Conservation (phyloP, 169 alveolate genomes). For the Theileria equi region DNA sequence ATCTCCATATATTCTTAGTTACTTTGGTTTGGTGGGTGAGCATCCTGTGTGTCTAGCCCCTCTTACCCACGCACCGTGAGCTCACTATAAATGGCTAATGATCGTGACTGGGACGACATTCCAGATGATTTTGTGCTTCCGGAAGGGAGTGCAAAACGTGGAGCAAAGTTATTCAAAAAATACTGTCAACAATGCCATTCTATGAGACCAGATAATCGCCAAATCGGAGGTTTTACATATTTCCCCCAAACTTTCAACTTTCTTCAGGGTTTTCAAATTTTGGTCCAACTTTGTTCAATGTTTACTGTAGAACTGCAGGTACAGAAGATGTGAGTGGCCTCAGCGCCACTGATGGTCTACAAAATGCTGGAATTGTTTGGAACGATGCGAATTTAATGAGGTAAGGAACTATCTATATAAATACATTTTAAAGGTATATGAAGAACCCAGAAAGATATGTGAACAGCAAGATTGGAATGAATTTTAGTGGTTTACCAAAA, state of each 20-base stretch:
- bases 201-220: constrained; percentile 78
- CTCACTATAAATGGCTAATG: constrained; percentile 48
- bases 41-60: too few relatives aligned
- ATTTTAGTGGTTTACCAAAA: constrained; percentile 72
- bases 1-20: too few relatives aligned
- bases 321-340: constrained; percentile 57
- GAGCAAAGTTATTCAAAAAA: constrained; percentile 78
- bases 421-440: constrained; percentile 60
- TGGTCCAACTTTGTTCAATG: constrained; percentile 81
- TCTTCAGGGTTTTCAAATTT: constrained; percentile 71
- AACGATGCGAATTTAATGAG: constrained; percentile 77
- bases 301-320: constrained; percentile 79
- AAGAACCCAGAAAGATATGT: constrained; percentile 73
- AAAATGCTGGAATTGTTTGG: constrained; percentile 78
- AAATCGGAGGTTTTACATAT: constrained; percentile 45
- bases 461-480: constrained; percentile 72
- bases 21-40: too few relatives aligned
- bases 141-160: constrained; percentile 71
- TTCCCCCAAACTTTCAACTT: not conserved
- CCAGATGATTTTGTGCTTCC: constrained; percentile 77
- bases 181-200: constrained; percentile 84
- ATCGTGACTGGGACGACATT: constrained; percentile 49
- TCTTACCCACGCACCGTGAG: too few relatives aligned
- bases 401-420: constrained; percentile 8
- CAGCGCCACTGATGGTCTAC: constrained; percentile 66